Conservation (phyloP, 306 rosid species). For the Mucuna pruriens region DNA sequence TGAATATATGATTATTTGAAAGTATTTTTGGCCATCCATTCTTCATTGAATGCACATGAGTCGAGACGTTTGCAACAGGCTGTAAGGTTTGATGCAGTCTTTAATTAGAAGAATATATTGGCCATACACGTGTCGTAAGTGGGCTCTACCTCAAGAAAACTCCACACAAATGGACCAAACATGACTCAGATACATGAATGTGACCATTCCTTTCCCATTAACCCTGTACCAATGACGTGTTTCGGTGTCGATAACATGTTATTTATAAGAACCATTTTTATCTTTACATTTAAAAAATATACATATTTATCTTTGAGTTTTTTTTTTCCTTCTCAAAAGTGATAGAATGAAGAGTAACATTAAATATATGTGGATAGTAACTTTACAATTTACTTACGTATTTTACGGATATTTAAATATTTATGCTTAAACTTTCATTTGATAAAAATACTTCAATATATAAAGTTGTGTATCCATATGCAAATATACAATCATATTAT, state of each 20-base stretch:
- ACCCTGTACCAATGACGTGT: too few species aligned
- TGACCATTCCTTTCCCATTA: not conserved
- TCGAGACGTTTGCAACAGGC: not conserved
- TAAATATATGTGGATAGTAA: too few species aligned
- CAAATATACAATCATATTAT: too few species aligned
- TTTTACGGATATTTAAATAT: too few species aligned
- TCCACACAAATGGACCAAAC: not conserved
- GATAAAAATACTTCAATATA: too few species aligned
- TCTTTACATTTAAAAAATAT: too few species aligned
- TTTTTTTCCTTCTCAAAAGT: too few species aligned
- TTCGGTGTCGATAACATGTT: not conserved
- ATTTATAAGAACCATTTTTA: not conserved
- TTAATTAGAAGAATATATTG: not conserved
- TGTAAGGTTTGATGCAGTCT: constrained; percentile 5
- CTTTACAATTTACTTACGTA: too few species aligned
- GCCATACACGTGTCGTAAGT: not conserved
- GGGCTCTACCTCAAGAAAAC: not conserved
- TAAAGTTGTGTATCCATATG: too few species aligned
- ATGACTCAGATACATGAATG: not conserved
- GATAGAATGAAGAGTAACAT: too few species aligned
- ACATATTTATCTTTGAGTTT: too few species aligned
- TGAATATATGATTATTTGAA: not conserved
- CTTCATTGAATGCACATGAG: not conserved
- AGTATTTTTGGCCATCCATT: not conserved
- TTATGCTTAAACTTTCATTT: too few species aligned